Percentiles rank a stretch among this genome's conserved stretches.
Evolutionary conservation across 2,329 filamentous ascomycete species (phyloP).

Genomic region (Fusarium musae): DNA sequence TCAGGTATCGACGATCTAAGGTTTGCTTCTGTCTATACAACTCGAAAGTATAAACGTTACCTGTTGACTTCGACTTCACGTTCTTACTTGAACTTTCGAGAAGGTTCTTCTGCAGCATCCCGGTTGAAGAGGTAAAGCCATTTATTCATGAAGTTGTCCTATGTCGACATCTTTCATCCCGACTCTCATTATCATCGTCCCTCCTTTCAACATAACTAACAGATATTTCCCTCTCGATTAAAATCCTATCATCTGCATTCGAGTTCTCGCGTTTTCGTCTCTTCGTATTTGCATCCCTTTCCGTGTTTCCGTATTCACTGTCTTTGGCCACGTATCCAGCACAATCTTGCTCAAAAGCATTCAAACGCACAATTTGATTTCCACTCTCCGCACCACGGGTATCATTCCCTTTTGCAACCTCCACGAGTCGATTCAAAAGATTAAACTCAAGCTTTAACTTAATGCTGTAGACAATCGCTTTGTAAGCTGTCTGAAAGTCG

Average conservation of each 20-base stretch:
- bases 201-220: slow-evolving; percentile 9
- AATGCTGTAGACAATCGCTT: slow-evolving; percentile 48
- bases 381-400: background rate
- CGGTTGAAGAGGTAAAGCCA: fast-evolving
- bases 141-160: fast-evolving
- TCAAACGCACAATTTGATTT: background rate
- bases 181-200: background rate
- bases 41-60: fast-evolving
- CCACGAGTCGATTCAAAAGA: slow-evolving; percentile 46
- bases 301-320: fast-evolving
- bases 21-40: fast-evolving
- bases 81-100: fast-evolving
- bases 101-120: fast-evolving
- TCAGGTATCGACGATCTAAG: too few relatives aligned
- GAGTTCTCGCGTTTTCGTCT: background rate
- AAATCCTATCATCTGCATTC: background rate
- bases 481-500: slow-evolving; percentile 42
- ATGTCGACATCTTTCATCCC: too few relatives aligned
- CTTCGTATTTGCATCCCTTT: background rate
- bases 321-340: fast-evolving
- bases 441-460: slow-evolving; percentile 53
- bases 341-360: background rate
- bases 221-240: background rate
- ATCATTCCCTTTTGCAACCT: slow-evolving; percentile 7
- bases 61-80: background rate